Evolutionary conservation across 306 rosid species (phyloP), one percentile per base, ranked within the genome.

Genomic region (Ammopiptanthus mongolicus): DNA sequence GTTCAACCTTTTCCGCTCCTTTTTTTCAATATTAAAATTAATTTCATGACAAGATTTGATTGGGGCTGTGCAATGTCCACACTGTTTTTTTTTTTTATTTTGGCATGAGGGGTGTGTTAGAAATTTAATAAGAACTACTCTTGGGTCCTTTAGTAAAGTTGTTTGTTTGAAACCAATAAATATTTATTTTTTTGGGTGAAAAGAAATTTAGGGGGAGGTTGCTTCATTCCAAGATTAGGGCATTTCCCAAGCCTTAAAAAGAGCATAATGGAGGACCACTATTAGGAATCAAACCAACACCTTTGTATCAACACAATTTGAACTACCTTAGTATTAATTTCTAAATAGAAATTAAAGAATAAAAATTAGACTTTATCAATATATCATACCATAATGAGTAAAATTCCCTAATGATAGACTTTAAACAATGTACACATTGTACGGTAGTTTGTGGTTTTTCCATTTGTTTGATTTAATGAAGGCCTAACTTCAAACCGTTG

Each of bases 401-500:
- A 72, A 73, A 65, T 55, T 22, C 69, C 15, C 52, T 6, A 15
- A 36, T 41, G 70, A 53, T 28, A 63, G 75, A 57, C 69, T 73
- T 66, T 28, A 62, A 62, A 61, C 75, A 62, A 25, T 59, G 41
- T 50, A 76, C 61, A 69, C 71, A 36, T 56, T 69, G 31, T 71
- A 13, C 25, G 58, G 55, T 55, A 46, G 64, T 53, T 65, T 80
- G 67, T 61, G 69, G 58, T 73, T 57, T 60, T 66, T 48, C 60
- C 74, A 60, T 80, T 71, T 66, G 44, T 60, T 51, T 76, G 47
- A 73, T 72, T 66, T 46, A 62, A 62, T 19, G 62, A 77, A 73
- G 66, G 66, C 71, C 83, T 84, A 75, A 84, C 83, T 77, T 69
- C 73, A 55, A 84, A 69, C 75, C 62, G 62, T 56, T 81, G 72